Base-by-base conservation (phyloP, 768 basidiomycete genomes). In the Tulasnella sp. region DNA sequence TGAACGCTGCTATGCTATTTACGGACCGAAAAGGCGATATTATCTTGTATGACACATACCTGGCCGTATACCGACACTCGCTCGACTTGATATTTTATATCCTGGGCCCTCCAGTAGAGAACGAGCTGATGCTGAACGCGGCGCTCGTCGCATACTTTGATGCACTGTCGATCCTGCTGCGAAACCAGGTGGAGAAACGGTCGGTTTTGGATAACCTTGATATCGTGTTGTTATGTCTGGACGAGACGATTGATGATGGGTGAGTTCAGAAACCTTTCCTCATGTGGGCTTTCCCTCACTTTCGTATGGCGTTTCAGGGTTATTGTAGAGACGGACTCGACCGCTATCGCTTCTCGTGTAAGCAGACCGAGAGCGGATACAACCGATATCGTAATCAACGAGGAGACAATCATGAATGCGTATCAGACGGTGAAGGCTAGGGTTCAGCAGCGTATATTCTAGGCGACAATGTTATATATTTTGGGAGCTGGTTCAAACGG, bases 231-330 rank as follows among this genome's bases (percentile, higher is more conserved):
- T 73, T 99, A 22, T 93, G 92, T 66, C 73, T 97, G 52, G 96
- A 98, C 71, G 96, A 99, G 75, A 94, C 92, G 2, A 83, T 98
- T 60, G 96, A 99, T 71, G 92, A 99, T 68, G 96, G 96, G 94
- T 97, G 70, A 65, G 83, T 76, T 29, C 9, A 27, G n/a, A 34
- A 15, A 5, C n/a, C 29, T 10, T 22, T 12, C 45, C 48, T 22
- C 17, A n/a, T 29, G 21, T 41, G 46, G 43, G 21, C n/a, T n/a
- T n/a, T 61, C 21, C 12, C 11, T 45, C 50, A 19, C 46, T 10
- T 31, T n/a, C n/a, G n/a, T n/a, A n/a, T n/a, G n/a, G n/a, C n/a
- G 24, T 54, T 15, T 29, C 68, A 97, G 94, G 17, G 88, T 98
- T 68, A 93, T 98, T 64, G 84, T 98, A 19, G 94, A 98, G 72